These are phyloP conservation scores for Curvularia lunata DNA, from an alignment of 2,329 filamentous ascomycete genomes.

Conservation along the genomic window DNA sequence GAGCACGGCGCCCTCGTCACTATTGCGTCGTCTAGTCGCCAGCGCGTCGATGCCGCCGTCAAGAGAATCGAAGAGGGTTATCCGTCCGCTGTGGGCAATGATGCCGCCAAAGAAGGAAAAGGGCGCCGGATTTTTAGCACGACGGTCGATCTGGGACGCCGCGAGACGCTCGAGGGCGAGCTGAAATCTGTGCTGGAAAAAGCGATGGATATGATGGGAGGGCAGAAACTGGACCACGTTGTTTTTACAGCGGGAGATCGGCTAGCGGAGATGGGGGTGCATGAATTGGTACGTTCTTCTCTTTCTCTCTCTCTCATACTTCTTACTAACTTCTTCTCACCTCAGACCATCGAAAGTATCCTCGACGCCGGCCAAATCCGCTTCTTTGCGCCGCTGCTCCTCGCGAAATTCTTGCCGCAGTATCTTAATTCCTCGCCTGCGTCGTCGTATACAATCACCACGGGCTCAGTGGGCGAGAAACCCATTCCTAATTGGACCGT, in stretches of 20 bases:
- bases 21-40: neutral
- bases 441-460: neutral
- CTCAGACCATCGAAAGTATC: neutral
- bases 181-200: neutral
- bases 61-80: neutral
- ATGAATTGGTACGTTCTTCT: neutral
- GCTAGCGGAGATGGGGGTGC: neutral
- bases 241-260: neutral
- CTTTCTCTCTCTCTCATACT: neutral
- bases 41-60: neutral
- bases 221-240: neutral
- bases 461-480: neutral
- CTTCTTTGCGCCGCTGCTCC: neutral
- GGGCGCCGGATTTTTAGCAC: neutral
- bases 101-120: neutral
- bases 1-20: neutral
- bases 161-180: neutral
- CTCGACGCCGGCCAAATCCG: neutral
- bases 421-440: neutral
- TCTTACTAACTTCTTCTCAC: too few relatives aligned
- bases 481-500: neutral
- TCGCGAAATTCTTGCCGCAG: neutral
- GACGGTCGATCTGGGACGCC: neutral
- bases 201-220: neutral
- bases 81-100: neutral